Evolutionary conservation across 2,329 filamentous ascomycete genomes (phyloP).

Genomic region (Talaromyces islandicus): DNA sequence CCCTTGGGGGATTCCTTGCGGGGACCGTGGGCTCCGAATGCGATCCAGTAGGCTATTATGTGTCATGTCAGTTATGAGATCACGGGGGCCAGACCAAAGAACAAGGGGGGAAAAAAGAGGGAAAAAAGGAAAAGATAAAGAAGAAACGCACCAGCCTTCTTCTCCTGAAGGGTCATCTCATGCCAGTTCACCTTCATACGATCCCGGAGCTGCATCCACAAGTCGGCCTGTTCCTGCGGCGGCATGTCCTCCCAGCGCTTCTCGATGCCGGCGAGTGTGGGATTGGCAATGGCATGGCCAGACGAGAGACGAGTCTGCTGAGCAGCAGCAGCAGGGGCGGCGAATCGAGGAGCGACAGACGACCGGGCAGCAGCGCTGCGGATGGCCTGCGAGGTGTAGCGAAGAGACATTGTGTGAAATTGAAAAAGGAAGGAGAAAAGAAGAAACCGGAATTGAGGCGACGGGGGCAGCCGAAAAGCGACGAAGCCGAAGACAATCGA

Average conservation of each 20-base stretch:
- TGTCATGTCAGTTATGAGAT: not conserved
- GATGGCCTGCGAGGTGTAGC: constrained; percentile 40
- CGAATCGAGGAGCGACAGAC: constrained; percentile 30
- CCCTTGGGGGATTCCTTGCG: constrained; percentile 77
- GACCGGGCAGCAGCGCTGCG: constrained; percentile 35
- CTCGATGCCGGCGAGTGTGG: constrained; percentile 95
- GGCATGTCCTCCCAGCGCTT: constrained; percentile 99
- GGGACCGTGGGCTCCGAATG: constrained; percentile 93
- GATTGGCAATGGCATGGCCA: constrained; percentile 94
- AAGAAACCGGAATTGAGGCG: not conserved
- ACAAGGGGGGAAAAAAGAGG: too few species aligned
- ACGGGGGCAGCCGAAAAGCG: not conserved
- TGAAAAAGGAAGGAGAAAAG: constrained; percentile 15
- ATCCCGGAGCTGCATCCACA: constrained; percentile 98
- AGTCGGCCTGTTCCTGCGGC: constrained; percentile 95
- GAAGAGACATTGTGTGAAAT: constrained; percentile 42
- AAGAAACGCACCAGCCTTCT: constrained; percentile 86
- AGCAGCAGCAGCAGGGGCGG: constrained; percentile 33
- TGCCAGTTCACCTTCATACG: constrained; percentile 98
- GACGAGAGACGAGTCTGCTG: constrained; percentile 54
- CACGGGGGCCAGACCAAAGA: too few species aligned
- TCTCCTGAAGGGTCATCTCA: constrained; percentile 91
- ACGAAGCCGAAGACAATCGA: not conserved
- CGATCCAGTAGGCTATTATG: constrained; percentile 93
- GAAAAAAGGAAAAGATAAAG: constrained; percentile 12